Evolutionary conservation across 2,329 filamentous ascomycete genomes (phyloP).

Genomic region (Periconia macrospinosa): DNA sequence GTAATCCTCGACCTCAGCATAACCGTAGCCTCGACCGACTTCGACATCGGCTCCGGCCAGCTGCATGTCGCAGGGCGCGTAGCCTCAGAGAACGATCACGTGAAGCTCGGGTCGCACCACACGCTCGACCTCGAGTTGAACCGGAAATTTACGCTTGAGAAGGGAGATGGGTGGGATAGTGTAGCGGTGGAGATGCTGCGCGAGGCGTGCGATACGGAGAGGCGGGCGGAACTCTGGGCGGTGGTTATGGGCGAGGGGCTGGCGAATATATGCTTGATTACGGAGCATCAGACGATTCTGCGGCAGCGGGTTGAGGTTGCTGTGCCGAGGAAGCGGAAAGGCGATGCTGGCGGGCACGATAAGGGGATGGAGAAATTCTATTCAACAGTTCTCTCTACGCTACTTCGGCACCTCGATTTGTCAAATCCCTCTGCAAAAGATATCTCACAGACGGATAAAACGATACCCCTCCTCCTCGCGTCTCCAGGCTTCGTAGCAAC

Average conservation of each 20-base stretch:
- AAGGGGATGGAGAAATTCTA: constrained; percentile 79
- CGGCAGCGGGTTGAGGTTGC: constrained; percentile 69
- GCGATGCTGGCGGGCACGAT: constrained; percentile 63
- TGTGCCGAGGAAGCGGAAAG: constrained; percentile 68
- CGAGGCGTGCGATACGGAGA: constrained; percentile 77
- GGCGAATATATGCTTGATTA: constrained; percentile 82
- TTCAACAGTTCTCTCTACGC: constrained; percentile 71
- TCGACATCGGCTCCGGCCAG: constrained; percentile 68
- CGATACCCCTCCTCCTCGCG: constrained; percentile 73
- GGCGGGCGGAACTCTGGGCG: constrained; percentile 80
- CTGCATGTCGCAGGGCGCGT: constrained; percentile 70
- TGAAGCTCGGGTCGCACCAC: constrained; percentile 68
- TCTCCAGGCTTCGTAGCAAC: constrained; percentile 85
- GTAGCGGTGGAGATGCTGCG: constrained; percentile 77
- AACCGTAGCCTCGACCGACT: constrained; percentile 67
- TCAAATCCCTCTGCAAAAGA: constrained; percentile 21
- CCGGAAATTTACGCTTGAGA: constrained; percentile 85
- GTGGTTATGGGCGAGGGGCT: constrained; percentile 91
- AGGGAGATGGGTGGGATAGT: constrained; percentile 83
- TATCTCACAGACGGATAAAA: constrained; percentile 21
- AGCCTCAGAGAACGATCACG: constrained; percentile 66
- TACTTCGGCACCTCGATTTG: constrained; percentile 79
- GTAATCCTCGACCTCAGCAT: constrained; percentile 68
- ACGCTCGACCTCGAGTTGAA: constrained; percentile 84
- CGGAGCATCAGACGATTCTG: constrained; percentile 75